Conservation (phyloP, 768 basidiomycete genomes). For the Porpolomopsis calyptriformis region DNA sequence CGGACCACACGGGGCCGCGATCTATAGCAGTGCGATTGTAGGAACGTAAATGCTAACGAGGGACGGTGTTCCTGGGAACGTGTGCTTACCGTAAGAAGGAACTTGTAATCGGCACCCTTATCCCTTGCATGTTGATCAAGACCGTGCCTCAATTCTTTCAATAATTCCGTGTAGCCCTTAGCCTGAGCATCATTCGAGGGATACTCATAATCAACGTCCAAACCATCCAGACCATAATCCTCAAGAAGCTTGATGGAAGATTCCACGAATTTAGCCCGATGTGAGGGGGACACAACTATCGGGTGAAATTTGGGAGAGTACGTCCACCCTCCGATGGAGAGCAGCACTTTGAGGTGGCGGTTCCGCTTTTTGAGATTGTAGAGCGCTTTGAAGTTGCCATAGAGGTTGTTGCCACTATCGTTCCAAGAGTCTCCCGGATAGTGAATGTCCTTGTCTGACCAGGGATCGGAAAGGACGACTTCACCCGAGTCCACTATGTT, state of each 20-base stretch:
- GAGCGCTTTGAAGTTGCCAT: slow-evolving; percentile 91
- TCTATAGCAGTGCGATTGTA: slow-evolving; percentile 31
- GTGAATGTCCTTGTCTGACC: slow-evolving; percentile 97
- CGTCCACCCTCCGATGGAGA: slow-evolving; percentile 95
- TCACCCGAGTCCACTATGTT: slow-evolving; percentile 82
- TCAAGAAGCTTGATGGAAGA: slow-evolving; percentile 73
- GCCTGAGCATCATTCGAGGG: slow-evolving; percentile 73
- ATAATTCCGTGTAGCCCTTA: slow-evolving; percentile 69
- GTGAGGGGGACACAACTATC: slow-evolving; percentile 53
- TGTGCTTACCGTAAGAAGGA: slow-evolving; percentile 59
- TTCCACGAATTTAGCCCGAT: slow-evolving; percentile 69
- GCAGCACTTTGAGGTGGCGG: slow-evolving; percentile 65
- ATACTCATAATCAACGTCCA: slow-evolving; percentile 92
- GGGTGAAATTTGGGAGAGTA: slow-evolving; percentile 84
- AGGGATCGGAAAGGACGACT: slow-evolving; percentile 78
- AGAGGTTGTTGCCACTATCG: slow-evolving; percentile 80
- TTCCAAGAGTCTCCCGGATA: slow-evolving; percentile 95
- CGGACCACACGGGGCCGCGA: slow-evolving; percentile 88
- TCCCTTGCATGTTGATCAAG: slow-evolving; percentile 63
- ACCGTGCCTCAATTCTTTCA: slow-evolving; percentile 62
- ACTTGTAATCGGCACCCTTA: slow-evolving; percentile 48
- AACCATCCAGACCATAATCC: slow-evolving; percentile 85
- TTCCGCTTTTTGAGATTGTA: slow-evolving; percentile 83
- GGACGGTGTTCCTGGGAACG: too few species aligned
- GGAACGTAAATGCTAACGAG: background rate